Conservation (phyloP, 2,329 filamentous ascomycete species). For the Pyricularia grisea region DNA sequence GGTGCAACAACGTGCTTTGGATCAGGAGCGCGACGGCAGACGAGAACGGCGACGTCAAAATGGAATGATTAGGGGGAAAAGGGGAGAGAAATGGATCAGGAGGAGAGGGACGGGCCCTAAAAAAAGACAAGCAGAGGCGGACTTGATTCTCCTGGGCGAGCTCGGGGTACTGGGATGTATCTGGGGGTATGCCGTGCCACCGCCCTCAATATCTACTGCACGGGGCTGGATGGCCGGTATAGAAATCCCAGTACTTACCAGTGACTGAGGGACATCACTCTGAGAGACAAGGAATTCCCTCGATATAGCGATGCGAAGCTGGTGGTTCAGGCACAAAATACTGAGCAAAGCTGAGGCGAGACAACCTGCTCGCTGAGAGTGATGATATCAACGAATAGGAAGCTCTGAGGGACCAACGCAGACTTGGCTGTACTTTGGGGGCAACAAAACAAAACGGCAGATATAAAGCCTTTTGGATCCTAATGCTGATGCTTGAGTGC, state of each 20-base stretch:
- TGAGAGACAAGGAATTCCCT: background rate
- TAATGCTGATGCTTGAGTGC: background rate
- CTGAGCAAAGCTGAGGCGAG: background rate
- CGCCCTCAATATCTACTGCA: background rate
- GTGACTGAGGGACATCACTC: background rate
- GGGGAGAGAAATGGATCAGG: background rate
- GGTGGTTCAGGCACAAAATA: background rate
- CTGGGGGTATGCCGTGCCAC: no score
- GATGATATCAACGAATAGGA: background rate
- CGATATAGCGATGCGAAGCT: background rate
- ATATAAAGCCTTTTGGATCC: background rate
- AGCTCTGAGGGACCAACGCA: background rate
- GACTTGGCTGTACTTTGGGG: background rate
- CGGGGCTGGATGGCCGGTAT: background rate
- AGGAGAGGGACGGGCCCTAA: background rate
- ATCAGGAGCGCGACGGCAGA: conserved; percentile 53
- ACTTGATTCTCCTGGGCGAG: background rate
- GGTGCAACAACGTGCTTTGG: conserved; percentile 86
- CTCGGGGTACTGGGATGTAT: background rate
- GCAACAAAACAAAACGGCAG: background rate
- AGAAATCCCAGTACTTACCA: background rate
- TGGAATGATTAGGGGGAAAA: conserved; percentile 36
- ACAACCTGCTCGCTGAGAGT: background rate
- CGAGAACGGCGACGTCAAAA: conserved; percentile 44
- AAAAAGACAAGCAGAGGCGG: background rate